These are phyloP conservation scores for Hygrophorus russula DNA, from an alignment of 768 basidiomycete genomes.

Conservation along the genomic window DNA sequence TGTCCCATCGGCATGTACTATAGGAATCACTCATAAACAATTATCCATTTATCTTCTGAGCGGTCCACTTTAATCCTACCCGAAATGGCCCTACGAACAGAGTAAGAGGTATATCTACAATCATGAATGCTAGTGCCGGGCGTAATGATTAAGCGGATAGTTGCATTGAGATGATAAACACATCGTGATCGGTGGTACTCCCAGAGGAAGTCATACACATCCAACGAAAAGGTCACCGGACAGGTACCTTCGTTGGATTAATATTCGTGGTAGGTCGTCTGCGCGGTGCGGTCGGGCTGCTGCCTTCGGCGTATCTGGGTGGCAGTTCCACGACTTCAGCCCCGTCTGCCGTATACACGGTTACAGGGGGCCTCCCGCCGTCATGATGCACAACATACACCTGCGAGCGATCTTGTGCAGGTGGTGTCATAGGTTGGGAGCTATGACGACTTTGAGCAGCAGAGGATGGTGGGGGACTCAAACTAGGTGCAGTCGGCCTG, in stretches of 20 bases:
- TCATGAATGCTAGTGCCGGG: too few relatives aligned
- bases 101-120: too few relatives aligned
- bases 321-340: constrained; percentile 51
- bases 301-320: constrained; percentile 30
- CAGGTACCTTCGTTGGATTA: constrained; percentile 3
- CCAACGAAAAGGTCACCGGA: too few relatives aligned
- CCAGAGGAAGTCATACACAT: too few relatives aligned
- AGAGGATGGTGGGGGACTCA: neutral
- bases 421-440: constrained; percentile 3
- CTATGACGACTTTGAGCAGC: constrained; percentile 6
- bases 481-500: neutral
- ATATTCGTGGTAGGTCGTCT: neutral
- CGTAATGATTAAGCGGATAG: too few relatives aligned
- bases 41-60: too few relatives aligned
- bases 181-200: too few relatives aligned
- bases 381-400: constrained; percentile 57
- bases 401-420: constrained; percentile 14
- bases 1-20: constrained; percentile 55
- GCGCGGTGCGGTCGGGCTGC: neutral
- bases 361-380: constrained; percentile 43
- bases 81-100: too few relatives aligned
- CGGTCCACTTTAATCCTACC: too few relatives aligned
- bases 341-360: constrained; percentile 43
- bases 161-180: too few relatives aligned
- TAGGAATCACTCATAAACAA: too few relatives aligned